Evolutionary conservation across 2,329 filamentous ascomycete genomes (phyloP).

Genomic region (Cadophora luteo-olivacea): DNA sequence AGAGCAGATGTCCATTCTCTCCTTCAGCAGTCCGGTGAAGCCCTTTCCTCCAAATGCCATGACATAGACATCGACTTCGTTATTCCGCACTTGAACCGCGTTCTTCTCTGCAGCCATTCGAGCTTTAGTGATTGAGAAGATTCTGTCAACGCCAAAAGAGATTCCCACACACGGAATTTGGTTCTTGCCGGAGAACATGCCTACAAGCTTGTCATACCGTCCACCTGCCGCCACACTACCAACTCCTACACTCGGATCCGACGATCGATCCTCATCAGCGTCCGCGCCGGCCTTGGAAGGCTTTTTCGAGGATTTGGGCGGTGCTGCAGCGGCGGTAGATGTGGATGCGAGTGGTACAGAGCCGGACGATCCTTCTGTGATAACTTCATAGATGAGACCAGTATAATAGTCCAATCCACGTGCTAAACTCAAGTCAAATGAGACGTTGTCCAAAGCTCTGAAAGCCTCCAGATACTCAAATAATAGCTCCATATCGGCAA

Average conservation of each 20-base stretch:
- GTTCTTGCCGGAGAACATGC: constrained; percentile 87
- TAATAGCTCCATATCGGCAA: constrained; percentile 81
- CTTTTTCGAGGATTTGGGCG: constrained; percentile 46
- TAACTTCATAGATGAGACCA: constrained; percentile 76
- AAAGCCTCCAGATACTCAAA: constrained; percentile 85
- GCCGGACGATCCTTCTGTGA: constrained; percentile 68
- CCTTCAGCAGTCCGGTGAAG: constrained; percentile 78
- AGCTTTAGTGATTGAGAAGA: constrained; percentile 90
- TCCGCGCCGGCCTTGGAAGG: constrained; percentile 58
- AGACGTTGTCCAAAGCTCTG: constrained; percentile 73
- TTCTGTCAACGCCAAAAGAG: constrained; percentile 94
- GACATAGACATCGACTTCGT: constrained; percentile 88
- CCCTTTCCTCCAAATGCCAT: constrained; percentile 94
- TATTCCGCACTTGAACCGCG: constrained; percentile 62
- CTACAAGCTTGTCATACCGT: constrained; percentile 90
- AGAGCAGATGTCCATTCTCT: constrained; percentile 82
- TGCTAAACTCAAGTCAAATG: constrained; percentile 88
- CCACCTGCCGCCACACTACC: constrained; percentile 90
- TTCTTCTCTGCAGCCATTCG: constrained; percentile 68
- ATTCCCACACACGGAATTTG: constrained; percentile 91
- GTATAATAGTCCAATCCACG: constrained; percentile 91
- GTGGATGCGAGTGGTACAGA: constrained; percentile 46
- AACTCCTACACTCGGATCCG: constrained; percentile 82
- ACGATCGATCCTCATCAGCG: constrained; percentile 68
- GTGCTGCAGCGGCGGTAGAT: constrained; percentile 48